These are phyloP conservation scores for Trichoderma sp. DNA, from an alignment of 2,329 filamentous ascomycete genomes.

Conservation along the genomic window DNA sequence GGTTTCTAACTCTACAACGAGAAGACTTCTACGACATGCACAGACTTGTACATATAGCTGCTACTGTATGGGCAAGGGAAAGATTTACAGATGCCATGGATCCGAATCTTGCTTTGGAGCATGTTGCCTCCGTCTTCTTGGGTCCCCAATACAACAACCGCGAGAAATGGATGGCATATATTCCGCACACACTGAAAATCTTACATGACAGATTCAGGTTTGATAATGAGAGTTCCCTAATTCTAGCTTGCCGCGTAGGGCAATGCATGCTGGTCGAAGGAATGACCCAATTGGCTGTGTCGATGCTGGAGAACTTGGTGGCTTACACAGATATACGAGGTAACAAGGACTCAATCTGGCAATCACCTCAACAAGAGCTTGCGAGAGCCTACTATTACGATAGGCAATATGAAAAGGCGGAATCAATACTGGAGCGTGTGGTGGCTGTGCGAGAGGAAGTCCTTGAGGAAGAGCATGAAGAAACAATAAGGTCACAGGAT, in stretches of 20 bases:
- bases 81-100: slow-evolving; percentile 3
- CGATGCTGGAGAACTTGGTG: slow-evolving; percentile 1
- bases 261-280: neutral
- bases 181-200: slow-evolving; percentile 1
- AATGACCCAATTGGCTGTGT: neutral
- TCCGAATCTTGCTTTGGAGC: neutral
- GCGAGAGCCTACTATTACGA: neutral
- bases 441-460: neutral
- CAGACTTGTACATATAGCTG: slow-evolving; percentile 30
- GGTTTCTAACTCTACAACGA: slow-evolving; percentile 26
- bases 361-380: slow-evolving; percentile 6
- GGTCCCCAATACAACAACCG: neutral
- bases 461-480: neutral
- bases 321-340: slow-evolving; percentile 10
- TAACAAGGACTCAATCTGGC: slow-evolving; percentile 7
- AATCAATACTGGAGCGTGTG: slow-evolving; percentile 10
- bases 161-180: slow-evolving; percentile 3
- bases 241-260: neutral
- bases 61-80: slow-evolving; percentile 23
- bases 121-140: neutral
- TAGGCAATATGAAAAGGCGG: neutral
- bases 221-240: neutral
- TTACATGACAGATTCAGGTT: neutral
- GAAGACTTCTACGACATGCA: slow-evolving; percentile 32
- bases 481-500: neutral